Conservation (phyloP, 192 early-diverging fungal species). For the Coemansia pectinata region DNA sequence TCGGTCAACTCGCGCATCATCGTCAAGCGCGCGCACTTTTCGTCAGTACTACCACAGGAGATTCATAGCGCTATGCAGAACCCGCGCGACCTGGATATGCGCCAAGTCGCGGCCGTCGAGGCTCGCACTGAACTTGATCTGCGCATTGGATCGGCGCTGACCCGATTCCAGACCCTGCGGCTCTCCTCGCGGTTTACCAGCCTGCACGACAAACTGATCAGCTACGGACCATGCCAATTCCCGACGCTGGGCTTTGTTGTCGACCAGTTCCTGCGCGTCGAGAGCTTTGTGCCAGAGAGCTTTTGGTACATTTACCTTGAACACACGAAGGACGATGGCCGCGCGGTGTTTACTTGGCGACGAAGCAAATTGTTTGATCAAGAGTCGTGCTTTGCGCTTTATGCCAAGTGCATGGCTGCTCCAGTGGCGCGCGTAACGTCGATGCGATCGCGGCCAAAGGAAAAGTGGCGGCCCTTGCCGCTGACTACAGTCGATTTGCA, state of each 20-base stretch:
- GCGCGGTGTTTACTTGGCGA: conserved; percentile 74
- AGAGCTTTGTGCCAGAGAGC: conserved; percentile 81
- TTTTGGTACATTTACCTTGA: conserved; percentile 87
- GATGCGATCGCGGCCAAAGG: conserved; percentile 65
- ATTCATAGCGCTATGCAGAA: conserved; percentile 76
- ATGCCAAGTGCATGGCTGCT: conserved; percentile 69
- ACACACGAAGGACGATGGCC: conserved; percentile 53
- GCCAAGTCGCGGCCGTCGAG: conserved; percentile 76
- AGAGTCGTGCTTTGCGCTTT: conserved; percentile 65
- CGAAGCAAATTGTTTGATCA: conserved; percentile 77
- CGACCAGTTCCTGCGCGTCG: conserved; percentile 72
- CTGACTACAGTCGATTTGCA: conserved; percentile 94
- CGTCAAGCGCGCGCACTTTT: conserved; percentile 87
- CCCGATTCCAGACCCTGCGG: conserved; percentile 83
- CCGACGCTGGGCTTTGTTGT: conserved; percentile 97
- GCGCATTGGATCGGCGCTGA: conserved; percentile 88
- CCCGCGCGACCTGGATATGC: conserved; percentile 71
- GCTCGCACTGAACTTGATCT: conserved; percentile 88
- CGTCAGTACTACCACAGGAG: conserved; percentile 78
- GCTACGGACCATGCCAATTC: conserved; percentile 95
- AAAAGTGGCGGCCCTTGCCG: conserved; percentile 89
- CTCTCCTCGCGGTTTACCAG: conserved; percentile 61
- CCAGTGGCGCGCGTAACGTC: conserved; percentile 60
- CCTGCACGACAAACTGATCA: conserved; percentile 65
- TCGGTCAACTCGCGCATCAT: conserved; percentile 62